Evolutionary conservation across 345 rosid genomes (phyloP), one percentile per base, ranked within the genome.

Genomic region (Linum usitatissimum): DNA sequence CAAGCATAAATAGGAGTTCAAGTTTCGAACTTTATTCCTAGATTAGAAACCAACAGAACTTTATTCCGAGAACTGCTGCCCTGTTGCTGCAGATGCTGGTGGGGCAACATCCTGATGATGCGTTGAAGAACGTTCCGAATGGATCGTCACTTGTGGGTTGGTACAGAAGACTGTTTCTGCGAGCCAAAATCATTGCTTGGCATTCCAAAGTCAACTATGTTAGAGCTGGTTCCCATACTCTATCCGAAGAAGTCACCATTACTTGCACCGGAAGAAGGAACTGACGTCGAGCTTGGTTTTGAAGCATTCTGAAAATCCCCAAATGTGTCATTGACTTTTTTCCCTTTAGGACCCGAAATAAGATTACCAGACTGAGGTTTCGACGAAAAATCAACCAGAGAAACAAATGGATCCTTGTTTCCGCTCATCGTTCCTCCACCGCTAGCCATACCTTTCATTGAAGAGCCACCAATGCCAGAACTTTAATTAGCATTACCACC

Each of bases 401-500:
- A 81, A 73, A 90, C 83, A 74, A 92, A 92, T 6, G 96, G 97
- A 61, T 89, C 99, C 60, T 70, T 77, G 54, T 78, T 83, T 20
- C 68, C 65, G 72, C 73, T 68, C 76, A 73, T 54, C 55, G 82
- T 91, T 42, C 74, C 71, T 53, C 81, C 78, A 61, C 66, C 66
- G 28, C 73, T 79, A 45, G 64, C 61, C 85, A 76, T 72, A 60
- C 62, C 76, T 48, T 82, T 83, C 84, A 84, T 71, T 0, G 96
- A 65, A n/a, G 86, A 71, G 68, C 85, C 94, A 15, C 94, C 90
- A 53, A 83, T 59, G 72, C 67, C 73, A 69, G 73, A 79, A 67
- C 67, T 56, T 36, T 60, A 59, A 68, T 65, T 63, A 48, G 48
- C 66, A 71, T 64, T 78, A 48, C 62, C 69, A 79, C 30, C 63